Percentiles rank a stretch among this genome's conserved stretches.
Evolutionary conservation across 768 basidiomycete genomes (phyloP).

Genomic region (Kwoniella botswanensis): DNA sequence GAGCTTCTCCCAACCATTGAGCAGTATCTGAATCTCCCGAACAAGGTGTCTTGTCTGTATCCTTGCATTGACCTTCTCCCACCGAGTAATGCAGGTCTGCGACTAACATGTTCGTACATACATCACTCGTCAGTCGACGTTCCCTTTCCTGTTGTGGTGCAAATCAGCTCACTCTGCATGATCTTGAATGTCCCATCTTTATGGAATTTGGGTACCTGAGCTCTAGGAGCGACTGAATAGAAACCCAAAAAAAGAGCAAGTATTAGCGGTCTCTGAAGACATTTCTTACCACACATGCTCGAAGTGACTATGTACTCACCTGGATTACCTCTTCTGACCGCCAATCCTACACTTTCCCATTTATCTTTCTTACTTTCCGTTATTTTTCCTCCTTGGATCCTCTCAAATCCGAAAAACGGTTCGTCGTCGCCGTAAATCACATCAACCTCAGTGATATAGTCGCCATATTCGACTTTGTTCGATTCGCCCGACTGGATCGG

Average conservation of each 20-base stretch:
- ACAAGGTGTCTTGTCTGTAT: slow-evolving; percentile 66
- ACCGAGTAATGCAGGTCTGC: slow-evolving; percentile 95
- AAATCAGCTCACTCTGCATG: slow-evolving; percentile 52
- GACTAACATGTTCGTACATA: slow-evolving; percentile 63
- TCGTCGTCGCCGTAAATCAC: slow-evolving; percentile 81
- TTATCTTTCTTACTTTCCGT: slow-evolving; percentile 38
- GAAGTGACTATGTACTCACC: slow-evolving; percentile 27
- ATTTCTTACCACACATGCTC: too few species aligned
- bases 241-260: background rate
- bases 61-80: slow-evolving; percentile 74
- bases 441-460: slow-evolving; percentile 89
- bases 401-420: slow-evolving; percentile 86
- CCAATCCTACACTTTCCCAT: slow-evolving; percentile 55
- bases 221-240: slow-evolving; percentile 67
- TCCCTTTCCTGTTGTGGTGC: too few species aligned
- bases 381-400: slow-evolving; percentile 61
- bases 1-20: slow-evolving; percentile 70
- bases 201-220: slow-evolving; percentile 81
- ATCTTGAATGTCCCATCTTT: slow-evolving; percentile 78
- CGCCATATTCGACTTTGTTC: slow-evolving; percentile 37
- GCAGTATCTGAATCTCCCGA: slow-evolving; percentile 78
- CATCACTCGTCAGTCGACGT: background rate
- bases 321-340: slow-evolving; percentile 46
- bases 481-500: slow-evolving; percentile 18
- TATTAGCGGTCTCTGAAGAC: too few species aligned